Evolutionary conservation across 257 asterid species (phyloP), one percentile per base, ranked within the genome.

Genomic region (Nicotiana otophora): DNA sequence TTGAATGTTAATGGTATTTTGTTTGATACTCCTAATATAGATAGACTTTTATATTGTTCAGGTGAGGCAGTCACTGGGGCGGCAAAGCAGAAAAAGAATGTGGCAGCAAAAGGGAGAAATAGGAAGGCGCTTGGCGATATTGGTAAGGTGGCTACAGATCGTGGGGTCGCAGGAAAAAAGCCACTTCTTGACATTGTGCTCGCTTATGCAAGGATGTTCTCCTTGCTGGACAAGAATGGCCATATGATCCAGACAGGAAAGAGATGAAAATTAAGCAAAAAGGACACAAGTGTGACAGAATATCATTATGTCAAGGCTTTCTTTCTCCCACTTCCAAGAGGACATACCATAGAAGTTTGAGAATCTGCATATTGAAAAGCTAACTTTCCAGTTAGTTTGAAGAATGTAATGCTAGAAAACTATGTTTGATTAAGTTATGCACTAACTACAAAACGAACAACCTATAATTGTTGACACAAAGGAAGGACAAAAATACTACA

Each of bases 121-220:
- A 91, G 99, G 5, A 93, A 95, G 12, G 98, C 97, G 1, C 97
- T 96, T 7, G 97, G 95, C 1, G 98, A 94, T 81, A 96, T 96
- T 0, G 98, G 99, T 7, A 96, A 96, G 82, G 30, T 91, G 36
- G 98, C 90, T 12, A 83, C 94, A 0, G 82, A 85, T 65, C 93
- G 91, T 16, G 95, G 85, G 23, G 89, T 82, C 36, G 94, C 92
- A 15, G 93, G 91, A 55, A 95, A 95, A 60, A 95, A 95, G 82
- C 93, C 90, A 14, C 87, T 89, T 60, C 97, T 23, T 23, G 26
- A 23, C 26, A 23, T 23, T 23, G 26, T 23, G 42, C 42, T 36
- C 8, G 8, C 8, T 1, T 36, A 5, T 5, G 7, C 42, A 36
- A 36, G 5, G 42, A 23, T 5, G 8, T 36, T 36, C 8, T 36